Evolutionary conservation across 345 rosid species (phyloP).

Genomic region (Anastatica hierochuntica): DNA sequence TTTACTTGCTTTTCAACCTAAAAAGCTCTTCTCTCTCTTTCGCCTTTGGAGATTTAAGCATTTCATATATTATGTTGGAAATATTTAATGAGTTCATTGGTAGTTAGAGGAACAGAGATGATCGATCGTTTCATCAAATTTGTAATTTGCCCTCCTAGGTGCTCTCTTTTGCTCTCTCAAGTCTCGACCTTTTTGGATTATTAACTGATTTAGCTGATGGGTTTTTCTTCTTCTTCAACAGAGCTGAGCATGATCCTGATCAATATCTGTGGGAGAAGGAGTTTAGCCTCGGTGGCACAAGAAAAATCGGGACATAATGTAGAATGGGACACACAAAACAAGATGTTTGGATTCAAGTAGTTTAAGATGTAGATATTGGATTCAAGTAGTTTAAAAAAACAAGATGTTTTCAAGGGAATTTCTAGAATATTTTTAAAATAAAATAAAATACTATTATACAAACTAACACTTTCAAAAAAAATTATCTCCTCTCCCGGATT

Average conservation of each 20-base stretch:
- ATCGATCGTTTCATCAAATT: conserved; percentile 97
- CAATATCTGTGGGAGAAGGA: conserved; percentile 87
- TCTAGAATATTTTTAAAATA: too few relatives aligned
- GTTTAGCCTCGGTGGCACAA: conserved; percentile 66
- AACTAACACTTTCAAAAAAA: too few relatives aligned
- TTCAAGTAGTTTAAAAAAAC: too few relatives aligned
- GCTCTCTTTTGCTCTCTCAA: neutral
- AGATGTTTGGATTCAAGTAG: too few relatives aligned
- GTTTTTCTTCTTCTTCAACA: conserved; percentile 28
- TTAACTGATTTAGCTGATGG: conserved; percentile 2
- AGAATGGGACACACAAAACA: too few relatives aligned
- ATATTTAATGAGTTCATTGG: conserved; percentile 16
- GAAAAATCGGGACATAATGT: too few relatives aligned
- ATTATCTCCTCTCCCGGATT: too few relatives aligned
- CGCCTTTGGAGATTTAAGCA: conserved; percentile 14
- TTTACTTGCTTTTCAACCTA: conserved; percentile 14
- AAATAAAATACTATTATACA: too few relatives aligned
- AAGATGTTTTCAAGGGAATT: too few relatives aligned
- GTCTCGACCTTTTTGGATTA: conserved; percentile 1
- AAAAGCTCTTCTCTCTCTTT: conserved; percentile 9
- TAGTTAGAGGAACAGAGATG: conserved; percentile 37
- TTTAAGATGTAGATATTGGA: too few relatives aligned
- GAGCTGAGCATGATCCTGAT: conserved; percentile 90
- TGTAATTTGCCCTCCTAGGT: conserved; percentile 98
- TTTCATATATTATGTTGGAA: conserved; percentile 4